Conservation (phyloP, 768 basidiomycete genomes). For the Tulasnella sp. region DNA sequence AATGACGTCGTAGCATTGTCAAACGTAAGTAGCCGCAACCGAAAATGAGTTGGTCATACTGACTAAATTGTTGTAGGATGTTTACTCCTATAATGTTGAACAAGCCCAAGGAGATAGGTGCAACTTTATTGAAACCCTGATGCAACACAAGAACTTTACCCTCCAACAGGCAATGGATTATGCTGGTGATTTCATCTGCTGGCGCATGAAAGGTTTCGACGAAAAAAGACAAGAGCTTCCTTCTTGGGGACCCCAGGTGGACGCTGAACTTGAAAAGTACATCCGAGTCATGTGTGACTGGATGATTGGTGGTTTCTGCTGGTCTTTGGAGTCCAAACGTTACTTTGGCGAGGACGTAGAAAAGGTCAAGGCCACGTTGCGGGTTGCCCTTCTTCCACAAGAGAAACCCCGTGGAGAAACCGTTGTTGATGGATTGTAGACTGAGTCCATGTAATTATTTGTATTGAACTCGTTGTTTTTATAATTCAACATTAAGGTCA, state of each 20-base stretch:
- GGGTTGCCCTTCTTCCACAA: not conserved
- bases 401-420: not conserved
- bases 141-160: constrained; percentile 1
- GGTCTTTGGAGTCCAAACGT: constrained; percentile 8
- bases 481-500: too few relatives aligned
- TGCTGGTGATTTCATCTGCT: not conserved
- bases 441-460: not conserved
- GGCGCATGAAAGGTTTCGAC: not conserved
- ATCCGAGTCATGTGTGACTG: constrained; percentile 2
- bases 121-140: constrained; percentile 5
- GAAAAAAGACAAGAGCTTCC: not conserved
- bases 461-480: not conserved
- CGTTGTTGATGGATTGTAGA: not conserved
- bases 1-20: constrained; percentile 18
- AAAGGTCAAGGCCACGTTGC: constrained; percentile 1
- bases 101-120: constrained; percentile 13
- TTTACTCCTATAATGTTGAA: constrained; percentile 40
- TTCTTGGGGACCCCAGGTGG: constrained; percentile 1
- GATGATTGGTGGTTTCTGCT: not conserved
- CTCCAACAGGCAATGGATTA: constrained; percentile 10
- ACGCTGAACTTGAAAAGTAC: constrained; percentile 1
- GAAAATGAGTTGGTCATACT: not conserved
- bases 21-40: constrained; percentile 17
- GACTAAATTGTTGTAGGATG: constrained; percentile 33
- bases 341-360: constrained; percentile 13